These are phyloP conservation scores for Sporisorium scitamineum DNA, from an alignment of 1,284 basidiomycete species.

Conservation along the genomic window DNA sequence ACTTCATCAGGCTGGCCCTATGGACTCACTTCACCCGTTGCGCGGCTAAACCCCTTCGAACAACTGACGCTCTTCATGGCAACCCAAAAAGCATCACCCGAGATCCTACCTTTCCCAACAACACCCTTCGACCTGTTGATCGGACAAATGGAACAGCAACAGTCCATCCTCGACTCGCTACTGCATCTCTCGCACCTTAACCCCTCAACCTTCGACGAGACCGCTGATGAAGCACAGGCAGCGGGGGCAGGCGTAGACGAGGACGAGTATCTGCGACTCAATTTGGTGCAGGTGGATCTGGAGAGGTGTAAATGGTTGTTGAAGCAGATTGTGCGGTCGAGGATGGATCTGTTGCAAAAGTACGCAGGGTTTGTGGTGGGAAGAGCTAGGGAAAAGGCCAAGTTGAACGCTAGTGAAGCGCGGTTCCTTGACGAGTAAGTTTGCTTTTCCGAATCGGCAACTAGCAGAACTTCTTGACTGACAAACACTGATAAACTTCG, in stretches of 20 bases:
- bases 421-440: slow-evolving; percentile 51
- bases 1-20: slow-evolving; percentile 26
- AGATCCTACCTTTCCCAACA: slow-evolving; percentile 43
- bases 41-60: slow-evolving; percentile 20
- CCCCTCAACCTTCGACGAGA: neutral
- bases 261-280: slow-evolving; percentile 65
- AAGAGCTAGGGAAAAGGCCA: slow-evolving; percentile 21
- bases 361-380: slow-evolving; percentile 39
- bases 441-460: neutral
- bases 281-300: slow-evolving; percentile 66
- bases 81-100: slow-evolving; percentile 36
- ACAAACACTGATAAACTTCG: too few species aligned
- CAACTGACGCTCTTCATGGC: slow-evolving; percentile 33
- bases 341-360: slow-evolving; percentile 59
- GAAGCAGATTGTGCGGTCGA: slow-evolving; percentile 51
- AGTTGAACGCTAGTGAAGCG: slow-evolving; percentile 51
- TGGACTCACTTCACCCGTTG: slow-evolving; percentile 6
- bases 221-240: neutral
- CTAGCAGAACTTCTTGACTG: neutral
- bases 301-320: slow-evolving; percentile 65
- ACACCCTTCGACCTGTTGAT: slow-evolving; percentile 25
- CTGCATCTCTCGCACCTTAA: slow-evolving; percentile 18
- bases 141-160: slow-evolving; percentile 57
- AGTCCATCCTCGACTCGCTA: slow-evolving; percentile 56
- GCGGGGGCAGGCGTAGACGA: slow-evolving; percentile 31